A percentile compares a stretch with the other conserved stretches of the same genome.
phyloP scores from a whole-genome alignment of 1,284 basidiomycete species.

The Volvariella surrecta region DNA sequence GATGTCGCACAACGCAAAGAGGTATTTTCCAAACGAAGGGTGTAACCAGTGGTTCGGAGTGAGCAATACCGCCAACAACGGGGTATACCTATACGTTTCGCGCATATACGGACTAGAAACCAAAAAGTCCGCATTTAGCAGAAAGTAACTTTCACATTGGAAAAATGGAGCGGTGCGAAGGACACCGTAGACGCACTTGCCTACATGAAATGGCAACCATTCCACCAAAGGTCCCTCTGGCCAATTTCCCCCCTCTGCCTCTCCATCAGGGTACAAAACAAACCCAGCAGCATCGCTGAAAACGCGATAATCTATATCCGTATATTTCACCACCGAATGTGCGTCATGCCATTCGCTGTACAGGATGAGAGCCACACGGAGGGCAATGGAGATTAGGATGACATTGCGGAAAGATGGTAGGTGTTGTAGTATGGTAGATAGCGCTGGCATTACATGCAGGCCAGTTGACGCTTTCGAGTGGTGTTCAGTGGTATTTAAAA shows the following conservation, averaged over 20 bases:
- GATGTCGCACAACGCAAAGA: slow-evolving; percentile 86
- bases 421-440: slow-evolving; percentile 6
- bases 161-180: not conserved
- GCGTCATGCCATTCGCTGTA: slow-evolving; percentile 89
- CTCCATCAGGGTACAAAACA: slow-evolving; percentile 36
- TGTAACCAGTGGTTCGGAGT: slow-evolving; percentile 77
- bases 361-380: slow-evolving; percentile 66
- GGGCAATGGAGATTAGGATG: slow-evolving; percentile 41
- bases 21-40: slow-evolving; percentile 81
- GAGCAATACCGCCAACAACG: slow-evolving; percentile 79
- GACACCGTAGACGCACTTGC: slow-evolving; percentile 44
- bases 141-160: not conserved
- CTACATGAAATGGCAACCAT: slow-evolving; percentile 39
- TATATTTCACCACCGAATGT: slow-evolving; percentile 84
- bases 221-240: slow-evolving; percentile 52
- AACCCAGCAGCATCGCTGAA: slow-evolving; percentile 88
- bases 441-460: not conserved
- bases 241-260: slow-evolving; percentile 20
- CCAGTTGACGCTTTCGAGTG: too few species aligned
- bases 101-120: slow-evolving; percentile 78
- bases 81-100: slow-evolving; percentile 95
- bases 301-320: slow-evolving; percentile 95
- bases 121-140: not conserved
- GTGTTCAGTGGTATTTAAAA: too few species aligned
- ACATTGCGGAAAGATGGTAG: slow-evolving; percentile 43